A percentile compares a stretch with the other conserved stretches of the same genome.
These are phyloP conservation scores for Solanum medicagineum DNA, from an alignment of 257 asterid species.

Conservation along the genomic window DNA sequence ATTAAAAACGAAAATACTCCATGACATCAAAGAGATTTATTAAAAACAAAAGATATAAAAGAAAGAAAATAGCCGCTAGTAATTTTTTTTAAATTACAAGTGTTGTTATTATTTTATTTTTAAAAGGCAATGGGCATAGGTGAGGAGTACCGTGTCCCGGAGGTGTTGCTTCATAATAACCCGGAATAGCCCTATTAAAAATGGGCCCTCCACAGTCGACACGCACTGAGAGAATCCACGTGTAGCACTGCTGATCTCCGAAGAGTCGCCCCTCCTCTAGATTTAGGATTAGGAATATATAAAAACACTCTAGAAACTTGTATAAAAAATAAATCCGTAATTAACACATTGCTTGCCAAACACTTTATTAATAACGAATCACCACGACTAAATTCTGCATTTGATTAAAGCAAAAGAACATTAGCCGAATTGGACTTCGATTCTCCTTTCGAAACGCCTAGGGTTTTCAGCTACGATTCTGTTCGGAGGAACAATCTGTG, in stretches of 20 bases:
- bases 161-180: neutral
- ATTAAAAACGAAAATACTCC: no score
- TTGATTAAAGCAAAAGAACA: neutral
- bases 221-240: neutral
- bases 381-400: neutral
- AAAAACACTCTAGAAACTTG: neutral
- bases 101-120: no score
- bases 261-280: neutral
- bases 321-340: neutral
- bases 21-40: no score
- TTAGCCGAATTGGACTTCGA: neutral
- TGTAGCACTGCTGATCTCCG: neutral
- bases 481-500: neutral
- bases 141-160: neutral
- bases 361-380: neutral
- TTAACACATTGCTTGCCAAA: neutral
- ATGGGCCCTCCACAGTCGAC: neutral
- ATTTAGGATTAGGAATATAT: neutral
- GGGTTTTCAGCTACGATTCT: neutral
- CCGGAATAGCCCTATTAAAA: neutral
- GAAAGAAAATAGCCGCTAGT: no score
- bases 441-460: neutral
- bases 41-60: no score
- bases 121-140: neutral
- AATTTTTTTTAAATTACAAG: no score